Base-by-base conservation (phyloP, 176 grass and related monocot genomes). In the Musa itinerans region DNA sequence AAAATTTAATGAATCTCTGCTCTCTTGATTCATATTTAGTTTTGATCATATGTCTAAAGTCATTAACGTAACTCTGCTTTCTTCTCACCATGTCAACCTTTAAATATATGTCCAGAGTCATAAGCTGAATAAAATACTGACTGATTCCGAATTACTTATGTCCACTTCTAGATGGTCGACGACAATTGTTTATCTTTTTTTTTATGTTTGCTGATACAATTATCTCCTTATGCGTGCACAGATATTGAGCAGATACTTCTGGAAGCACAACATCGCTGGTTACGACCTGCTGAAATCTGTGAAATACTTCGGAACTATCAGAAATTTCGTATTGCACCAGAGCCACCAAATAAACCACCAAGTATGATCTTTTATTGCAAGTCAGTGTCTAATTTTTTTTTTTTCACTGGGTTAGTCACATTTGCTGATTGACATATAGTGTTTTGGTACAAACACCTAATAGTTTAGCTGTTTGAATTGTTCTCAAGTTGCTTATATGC, bases 271-370 rank as follows among this genome's bases (percentile, higher is more conserved):
- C 63, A 84, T 24, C 75, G 91, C 69, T 99, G 95, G 95, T 75
- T 99, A 78, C 95, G 95, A 12, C 91, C 95, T 11, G 79, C 95
- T 52, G 95, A 99, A 78, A 94, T 99, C 68, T 94, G 90, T 72
- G 95, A 99, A 84, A 99, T 99, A 85, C 87, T 99, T 22, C 86
- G 88, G 76, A 99, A 99, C 34, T 84, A 94, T 81, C 89, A 48
- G 64, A 89, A 85, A 54, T 99, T 99, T 51, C 81, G 50, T 21
- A 94, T 99, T 79, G 78, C 95, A 22, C 81, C 95, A 25, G 95
- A 99, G 76, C 84, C 95, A 50, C 91, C 95, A 78, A 94, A 89
- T 79, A 87, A 58, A 78, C 95, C 95, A 86, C 67, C 76, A 85
- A 99, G 95, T 99, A 94, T 75, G 82, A 77, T 14, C 74, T 80